Conservation (phyloP, 345 rosid species). For the Gossypium thurberi region DNA sequence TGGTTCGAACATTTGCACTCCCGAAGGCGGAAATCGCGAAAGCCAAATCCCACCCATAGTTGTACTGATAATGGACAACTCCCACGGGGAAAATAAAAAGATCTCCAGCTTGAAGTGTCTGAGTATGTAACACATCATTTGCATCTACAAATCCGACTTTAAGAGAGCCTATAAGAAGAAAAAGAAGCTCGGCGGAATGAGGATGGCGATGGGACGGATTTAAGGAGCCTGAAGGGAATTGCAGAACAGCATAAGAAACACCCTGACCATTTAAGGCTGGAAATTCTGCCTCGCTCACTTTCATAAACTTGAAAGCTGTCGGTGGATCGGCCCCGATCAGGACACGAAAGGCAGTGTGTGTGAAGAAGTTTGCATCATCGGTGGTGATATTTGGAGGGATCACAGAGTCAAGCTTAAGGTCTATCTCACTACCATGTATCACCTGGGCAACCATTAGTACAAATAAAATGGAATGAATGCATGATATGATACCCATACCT, state of each 20-base stretch:
- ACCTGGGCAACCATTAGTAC: background rate
- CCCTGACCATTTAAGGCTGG: background rate
- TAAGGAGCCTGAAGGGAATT: background rate
- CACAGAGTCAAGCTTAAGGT: background rate
- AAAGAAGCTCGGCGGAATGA: background rate
- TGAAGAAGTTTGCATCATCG: background rate
- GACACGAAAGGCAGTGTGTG: background rate
- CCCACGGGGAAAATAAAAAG: background rate
- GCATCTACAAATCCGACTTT: background rate
- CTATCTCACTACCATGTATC: background rate
- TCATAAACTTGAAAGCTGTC: background rate
- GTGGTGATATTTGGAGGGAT: background rate
- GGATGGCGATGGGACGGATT: background rate
- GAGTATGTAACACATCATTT: background rate
- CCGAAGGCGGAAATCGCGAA: background rate
- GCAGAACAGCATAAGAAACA: background rate
- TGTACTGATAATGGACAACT: background rate
- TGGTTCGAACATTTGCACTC: background rate
- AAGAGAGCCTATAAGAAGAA: conserved; percentile 1
- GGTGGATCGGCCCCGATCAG: background rate
- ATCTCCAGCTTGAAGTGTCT: background rate
- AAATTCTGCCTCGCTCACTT: background rate
- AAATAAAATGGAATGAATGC: background rate
- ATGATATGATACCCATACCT: background rate
- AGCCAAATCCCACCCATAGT: background rate